Conservation (phyloP, 208 protist genomes). For the Novymonas esmeraldas region DNA sequence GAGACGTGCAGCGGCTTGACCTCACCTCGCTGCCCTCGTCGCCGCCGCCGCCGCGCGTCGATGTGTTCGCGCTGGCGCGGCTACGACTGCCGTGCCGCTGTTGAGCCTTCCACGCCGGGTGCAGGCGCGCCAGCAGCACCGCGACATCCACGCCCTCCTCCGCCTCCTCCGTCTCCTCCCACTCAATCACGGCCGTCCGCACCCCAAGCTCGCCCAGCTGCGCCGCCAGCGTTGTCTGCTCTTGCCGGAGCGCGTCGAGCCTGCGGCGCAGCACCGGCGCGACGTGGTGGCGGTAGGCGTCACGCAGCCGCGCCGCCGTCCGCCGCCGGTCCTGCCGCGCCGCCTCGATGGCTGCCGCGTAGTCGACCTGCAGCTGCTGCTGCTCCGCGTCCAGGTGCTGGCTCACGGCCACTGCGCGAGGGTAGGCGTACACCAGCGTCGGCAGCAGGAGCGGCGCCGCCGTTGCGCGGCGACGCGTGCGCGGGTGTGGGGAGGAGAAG, state of each 20-base stretch:
- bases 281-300: slow-evolving; percentile 32
- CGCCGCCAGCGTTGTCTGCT: slow-evolving; percentile 31
- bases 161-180: slow-evolving; percentile 30
- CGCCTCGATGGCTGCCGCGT: slow-evolving; percentile 33
- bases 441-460: slow-evolving; percentile 25
- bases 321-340: slow-evolving; percentile 26
- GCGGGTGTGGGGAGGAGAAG: not conserved
- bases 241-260: slow-evolving; percentile 17
- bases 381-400: slow-evolving; percentile 40
- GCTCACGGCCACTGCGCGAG: slow-evolving; percentile 36
- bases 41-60: not conserved
- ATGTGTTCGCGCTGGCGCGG: not conserved
- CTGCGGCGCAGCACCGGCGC: slow-evolving; percentile 25
- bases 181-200: slow-evolving; percentile 33
- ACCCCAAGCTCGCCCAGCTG: slow-evolving; percentile 41
- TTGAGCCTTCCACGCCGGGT: no score
- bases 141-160: slow-evolving; percentile 3
- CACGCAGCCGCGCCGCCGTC: slow-evolving; percentile 23
- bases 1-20: not conserved
- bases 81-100: not conserved
- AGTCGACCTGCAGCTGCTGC: slow-evolving; percentile 33
- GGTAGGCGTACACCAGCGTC: slow-evolving; percentile 41
- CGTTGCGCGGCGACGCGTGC: not conserved
- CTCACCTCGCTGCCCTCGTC: slow-evolving; percentile 3
- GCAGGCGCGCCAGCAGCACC: slow-evolving; percentile 18